These are phyloP conservation scores for Gloeophyllum trabeum DNA, from an alignment of 768 basidiomycete genomes.

Conservation along the genomic window DNA sequence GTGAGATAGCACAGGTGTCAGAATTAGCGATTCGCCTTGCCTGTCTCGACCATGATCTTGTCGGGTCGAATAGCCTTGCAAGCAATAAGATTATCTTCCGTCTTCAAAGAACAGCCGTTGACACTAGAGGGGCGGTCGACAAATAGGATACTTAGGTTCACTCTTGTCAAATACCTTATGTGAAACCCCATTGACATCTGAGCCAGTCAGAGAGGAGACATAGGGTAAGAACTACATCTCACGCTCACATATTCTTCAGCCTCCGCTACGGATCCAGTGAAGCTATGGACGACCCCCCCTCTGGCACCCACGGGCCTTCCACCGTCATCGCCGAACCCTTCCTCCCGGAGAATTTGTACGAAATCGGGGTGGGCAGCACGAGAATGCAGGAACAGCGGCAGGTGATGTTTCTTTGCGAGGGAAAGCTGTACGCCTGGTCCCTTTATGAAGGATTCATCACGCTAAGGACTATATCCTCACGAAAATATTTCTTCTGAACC, in stretches of 20 bases:
- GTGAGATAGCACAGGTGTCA: not conserved
- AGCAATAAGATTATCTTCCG: conserved; percentile 46
- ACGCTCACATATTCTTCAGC: conserved; percentile 53
- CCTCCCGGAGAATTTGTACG: conserved; percentile 49
- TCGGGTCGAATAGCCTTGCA: conserved; percentile 46
- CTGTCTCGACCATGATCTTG: conserved; percentile 64
- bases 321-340: conserved; percentile 49
- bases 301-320: conserved; percentile 42
- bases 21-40: conserved; percentile 22
- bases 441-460: not conserved
- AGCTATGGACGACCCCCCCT: conserved; percentile 78
- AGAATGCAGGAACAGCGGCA: conserved; percentile 77
- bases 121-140: conserved; percentile 23
- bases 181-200: conserved; percentile 69
- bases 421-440: conserved; percentile 38
- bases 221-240: too few relatives aligned
- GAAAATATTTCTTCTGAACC: conserved; percentile 54
- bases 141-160: too few relatives aligned
- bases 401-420: conserved; percentile 57
- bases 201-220: too few relatives aligned
- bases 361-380: conserved; percentile 68
- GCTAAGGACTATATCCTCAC: conserved; percentile 21
- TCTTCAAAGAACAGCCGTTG: conserved; percentile 75
- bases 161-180: conserved; percentile 34
- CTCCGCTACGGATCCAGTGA: conserved; percentile 59